Base-by-base conservation (phyloP, 2,329 filamentous ascomycete genomes). In the Biscogniauxia sp. region DNA sequence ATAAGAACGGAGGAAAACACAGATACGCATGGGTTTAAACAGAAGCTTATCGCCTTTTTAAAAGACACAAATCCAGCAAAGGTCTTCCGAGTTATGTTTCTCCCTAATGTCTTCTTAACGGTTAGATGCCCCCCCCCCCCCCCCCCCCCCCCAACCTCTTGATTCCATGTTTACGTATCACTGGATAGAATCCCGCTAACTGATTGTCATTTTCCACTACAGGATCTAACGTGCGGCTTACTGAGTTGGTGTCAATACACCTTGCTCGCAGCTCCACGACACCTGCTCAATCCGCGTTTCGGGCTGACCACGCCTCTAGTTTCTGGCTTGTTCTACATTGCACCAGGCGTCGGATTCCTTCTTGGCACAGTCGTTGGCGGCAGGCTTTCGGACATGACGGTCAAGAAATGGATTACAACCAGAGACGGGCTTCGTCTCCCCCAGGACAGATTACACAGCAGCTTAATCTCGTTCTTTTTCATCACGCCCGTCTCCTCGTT, bases 281-380 rank as follows among this genome's bases (percentile, higher is more conserved):
- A 90, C 66, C 83, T 92, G 4, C 78, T 93, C 13, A 92, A 92
- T 68, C 89, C 90, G 0, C 86, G 90, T 20, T 92, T 93, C 77
- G 73, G 87, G 57, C 80, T 92, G 9, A 83, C 84, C 0, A 81
- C 82, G 0, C 89, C 90, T 0, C 80, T 92, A 17, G 82, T 90
- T 66, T 85, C 83, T 0, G 88, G 88, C 0, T 79, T 92, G 1
- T 91, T 93, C 74, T 93, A 91, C 71, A 83, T 93, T 20, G 88
- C 89, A 0, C 90, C 90, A 0, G 90, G 89, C 0, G 82, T 81
- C 54, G 90, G 90, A 0, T 92, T 91, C 68, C 74, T 92, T 0
- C 58, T 85, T 0, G 89, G 89, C 0, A 90, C 88, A 0, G 86
- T 92, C 68, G 78, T 89, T 59, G 89, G 90, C n/a, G 90, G 90